phyloP scores from a whole-genome alignment of 305 asterid species.

The Rubia occidens region DNA sequence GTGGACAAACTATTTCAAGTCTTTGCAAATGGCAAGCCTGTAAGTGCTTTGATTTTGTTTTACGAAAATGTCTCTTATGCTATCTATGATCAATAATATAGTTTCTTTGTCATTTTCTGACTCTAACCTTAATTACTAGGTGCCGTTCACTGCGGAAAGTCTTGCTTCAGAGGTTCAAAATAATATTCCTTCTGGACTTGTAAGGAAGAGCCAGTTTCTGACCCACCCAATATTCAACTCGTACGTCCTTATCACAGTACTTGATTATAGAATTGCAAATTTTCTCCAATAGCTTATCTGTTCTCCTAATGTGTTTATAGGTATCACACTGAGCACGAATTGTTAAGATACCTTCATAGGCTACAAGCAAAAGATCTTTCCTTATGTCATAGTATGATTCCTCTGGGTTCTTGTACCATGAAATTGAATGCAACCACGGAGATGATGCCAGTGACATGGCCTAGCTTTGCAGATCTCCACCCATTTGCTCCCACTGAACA shows the following conservation, averaged over 20 bases:
- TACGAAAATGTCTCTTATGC: neutral
- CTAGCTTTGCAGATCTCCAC: constrained; percentile 66
- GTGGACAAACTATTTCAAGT: constrained; percentile 53
- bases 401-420: constrained; percentile 97
- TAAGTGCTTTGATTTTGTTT: constrained; percentile 29
- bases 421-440: constrained; percentile 88
- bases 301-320: constrained; percentile 29
- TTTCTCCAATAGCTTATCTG: constrained; percentile 11
- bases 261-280: neutral
- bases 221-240: constrained; percentile 85
- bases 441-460: constrained; percentile 98
- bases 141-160: constrained; percentile 69
- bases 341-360: constrained; percentile 61
- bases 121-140: constrained; percentile 31
- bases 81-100: neutral
- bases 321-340: constrained; percentile 89
- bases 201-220: constrained; percentile 67
- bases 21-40: constrained; percentile 64
- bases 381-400: constrained; percentile 95
- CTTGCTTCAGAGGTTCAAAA: constrained; percentile 71
- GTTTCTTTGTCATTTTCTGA: neutral
- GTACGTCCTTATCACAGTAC: constrained; percentile 32
- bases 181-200: constrained; percentile 67
- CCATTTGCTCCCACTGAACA: constrained; percentile 93
- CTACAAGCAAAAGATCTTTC: constrained; percentile 75